Evolutionary conservation across 371 early-diverging fungal genomes (phyloP).

Genomic region (Gilbertella persicaria): DNA sequence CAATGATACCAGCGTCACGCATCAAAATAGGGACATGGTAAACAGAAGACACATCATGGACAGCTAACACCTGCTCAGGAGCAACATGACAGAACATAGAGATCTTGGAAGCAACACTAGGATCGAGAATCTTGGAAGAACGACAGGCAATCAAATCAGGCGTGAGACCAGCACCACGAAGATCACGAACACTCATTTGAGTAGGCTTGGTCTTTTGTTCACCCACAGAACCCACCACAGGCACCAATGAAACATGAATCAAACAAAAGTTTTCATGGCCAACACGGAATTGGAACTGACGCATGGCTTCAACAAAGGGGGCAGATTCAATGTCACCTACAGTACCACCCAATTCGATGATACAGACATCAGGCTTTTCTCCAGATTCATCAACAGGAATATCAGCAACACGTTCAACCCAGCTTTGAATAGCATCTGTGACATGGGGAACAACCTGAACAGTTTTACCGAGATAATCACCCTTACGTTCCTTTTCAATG

Average conservation of each 20-base stretch:
- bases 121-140: constrained; percentile 78
- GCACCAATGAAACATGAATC: constrained; percentile 97
- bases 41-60: constrained; percentile 94
- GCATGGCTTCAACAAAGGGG: constrained; percentile 98
- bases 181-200: constrained; percentile 93
- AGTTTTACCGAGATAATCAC: constrained; percentile 98
- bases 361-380: constrained; percentile 94
- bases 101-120: constrained; percentile 88
- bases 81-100: constrained; percentile 98
- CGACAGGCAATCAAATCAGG: constrained; percentile 99
- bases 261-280: constrained; percentile 97
- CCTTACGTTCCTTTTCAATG: constrained; percentile 90
- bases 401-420: constrained; percentile 92
- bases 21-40: constrained; percentile 97
- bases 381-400: constrained; percentile 86
- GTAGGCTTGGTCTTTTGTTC: constrained; percentile 99
- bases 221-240: constrained; percentile 95
- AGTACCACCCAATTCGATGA: constrained; percentile 99
- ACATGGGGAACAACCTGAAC: constrained; percentile 99
- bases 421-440: constrained; percentile 97
- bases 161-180: constrained; percentile 94
- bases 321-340: constrained; percentile 99
- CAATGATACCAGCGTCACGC: constrained; percentile 81
- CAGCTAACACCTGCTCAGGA: constrained; percentile 86
- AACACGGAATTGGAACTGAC: constrained; percentile 98